Base-by-base conservation (phyloP, 2,329 filamentous ascomycete genomes). In the Dactylellina cionopaga region DNA sequence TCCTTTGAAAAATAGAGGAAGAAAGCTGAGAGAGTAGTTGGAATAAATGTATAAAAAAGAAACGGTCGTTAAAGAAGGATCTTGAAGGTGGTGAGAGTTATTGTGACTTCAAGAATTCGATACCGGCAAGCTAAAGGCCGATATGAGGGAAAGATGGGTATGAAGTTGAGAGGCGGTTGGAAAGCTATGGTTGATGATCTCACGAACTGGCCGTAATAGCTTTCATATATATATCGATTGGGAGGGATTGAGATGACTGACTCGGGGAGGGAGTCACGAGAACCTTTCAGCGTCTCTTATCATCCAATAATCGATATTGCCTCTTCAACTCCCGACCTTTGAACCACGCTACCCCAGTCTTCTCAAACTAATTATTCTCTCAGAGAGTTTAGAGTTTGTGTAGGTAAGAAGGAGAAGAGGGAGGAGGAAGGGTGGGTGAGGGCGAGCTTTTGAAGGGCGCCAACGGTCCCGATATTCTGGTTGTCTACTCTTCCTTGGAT, bases 21-120 rank as follows among this genome's bases (percentile, higher is more conserved):
- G 58, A 56, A 43, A 60, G 43, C 37, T 35, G 56, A 44, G 51
- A 52, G 72, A 76, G 75, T 74, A 41, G 55, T 47, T 43, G 27
- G 47, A 19, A 47, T 44, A 25, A 65, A 74, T 76, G 76, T 77
- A 74, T 59, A 52, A 60, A n/a, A 46, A 63, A 64, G 58, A 62
- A 76, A 73, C 24, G 77, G 77, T 77, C 78, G 74, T 71, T 72
- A 78, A 78, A 75, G 75, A 79, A 78, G 78, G 73, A 64, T 75
- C 63, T 74, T 74, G 75, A 72, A 29, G 41, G 55, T 76, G 76
- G 60, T 76, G 76, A 74, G 79, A 77, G 79, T 80, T 80, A 80
- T 78, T 75, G 62, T 77, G 75, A 79, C n/a, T n/a, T 80, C 77
- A 74, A 74, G 78, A n/a, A 77, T 60, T 58, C 58, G 58, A 43